Evolutionary conservation across 768 basidiomycete genomes (phyloP), one percentile per base, ranked within the genome.

Genomic region (Tricholomella constricta): DNA sequence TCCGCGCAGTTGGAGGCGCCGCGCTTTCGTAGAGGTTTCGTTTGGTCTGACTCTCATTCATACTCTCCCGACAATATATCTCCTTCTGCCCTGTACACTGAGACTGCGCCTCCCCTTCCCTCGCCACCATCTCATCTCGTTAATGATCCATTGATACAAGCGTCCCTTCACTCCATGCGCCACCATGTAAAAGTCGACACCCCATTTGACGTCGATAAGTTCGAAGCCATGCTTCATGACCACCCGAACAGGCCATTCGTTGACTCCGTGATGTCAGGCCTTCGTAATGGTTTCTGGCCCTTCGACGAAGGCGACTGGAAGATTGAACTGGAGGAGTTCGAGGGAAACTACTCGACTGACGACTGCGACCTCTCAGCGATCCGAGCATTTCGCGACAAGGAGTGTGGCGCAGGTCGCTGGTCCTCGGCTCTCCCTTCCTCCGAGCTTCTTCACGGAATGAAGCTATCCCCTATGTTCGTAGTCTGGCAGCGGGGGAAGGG

Each of bases 401-500:
- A 59, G 36, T 12, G 32, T 4, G 7, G 2, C 10, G 35, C 44
- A 2, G 25, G 35, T 4, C 17, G 42, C 4, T 59, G 58, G 58
- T 59, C 58, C 5, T 42, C 49, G 1, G 14, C 45, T 19, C 26
- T 56, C 11, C 25, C 20, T 5, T 17, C 36, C 22, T 32, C 34
- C 6, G 37, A 52, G 6, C 54, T 56, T 8, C 22, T 40, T 5
- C 45, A 42, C 2, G 59, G 59, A 1, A 64, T 64, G 58, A 46
- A 57, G 40, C 38, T 55, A 32, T 54, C 57, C 2, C 64, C 66
- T 4, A 38, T 65, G 2, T 55, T 56, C 12, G 56, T 60, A 6
- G 54, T 62, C 2, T 61, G 57, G 41, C 61, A 66, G 42, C 49
- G 56, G 25, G 45, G 45, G 11, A 65, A 65, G 44, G 34, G 57